Percentiles rank a stretch among this genome's conserved stretches.
These are phyloP conservation scores for Vigna angularis DNA, from an alignment of 306 rosid genomes.

Conservation along the genomic window DNA sequence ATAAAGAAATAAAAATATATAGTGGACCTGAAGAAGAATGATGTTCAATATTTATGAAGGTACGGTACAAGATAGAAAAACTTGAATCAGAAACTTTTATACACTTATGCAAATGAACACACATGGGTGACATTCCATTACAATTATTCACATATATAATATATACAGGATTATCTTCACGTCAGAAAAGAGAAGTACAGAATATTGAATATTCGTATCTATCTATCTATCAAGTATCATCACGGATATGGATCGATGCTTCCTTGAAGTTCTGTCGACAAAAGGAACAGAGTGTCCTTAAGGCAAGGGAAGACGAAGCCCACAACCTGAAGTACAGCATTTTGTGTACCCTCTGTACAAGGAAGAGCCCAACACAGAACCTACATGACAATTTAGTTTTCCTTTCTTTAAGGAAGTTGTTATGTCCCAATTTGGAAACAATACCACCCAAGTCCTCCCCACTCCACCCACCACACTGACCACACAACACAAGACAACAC, in stretches of 20 bases:
- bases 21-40: background rate
- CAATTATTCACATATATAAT: background rate
- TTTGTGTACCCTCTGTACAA: constrained; percentile 35
- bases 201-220: background rate
- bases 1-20: background rate
- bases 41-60: background rate
- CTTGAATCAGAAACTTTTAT: background rate
- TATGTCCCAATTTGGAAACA: background rate
- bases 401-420: background rate
- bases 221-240: background rate
- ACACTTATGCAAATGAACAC: background rate
- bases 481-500: too few relatives aligned
- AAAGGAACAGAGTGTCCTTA: background rate
- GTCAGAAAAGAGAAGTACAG: background rate
- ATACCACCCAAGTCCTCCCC: background rate
- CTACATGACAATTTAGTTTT: constrained; percentile 29
- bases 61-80: background rate
- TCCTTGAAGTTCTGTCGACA: background rate
- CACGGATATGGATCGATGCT: background rate
- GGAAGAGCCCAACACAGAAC: constrained; percentile 30
- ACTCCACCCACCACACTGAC: background rate
- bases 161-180: background rate
- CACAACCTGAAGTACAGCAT: constrained; percentile 17
- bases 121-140: background rate
- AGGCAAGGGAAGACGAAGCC: background rate